A percentile compares a stretch with the other conserved stretches of the same genome.
phyloP scores from a whole-genome alignment of 2,329 filamentous ascomycete genomes.

The Hypoxylon sp. region DNA sequence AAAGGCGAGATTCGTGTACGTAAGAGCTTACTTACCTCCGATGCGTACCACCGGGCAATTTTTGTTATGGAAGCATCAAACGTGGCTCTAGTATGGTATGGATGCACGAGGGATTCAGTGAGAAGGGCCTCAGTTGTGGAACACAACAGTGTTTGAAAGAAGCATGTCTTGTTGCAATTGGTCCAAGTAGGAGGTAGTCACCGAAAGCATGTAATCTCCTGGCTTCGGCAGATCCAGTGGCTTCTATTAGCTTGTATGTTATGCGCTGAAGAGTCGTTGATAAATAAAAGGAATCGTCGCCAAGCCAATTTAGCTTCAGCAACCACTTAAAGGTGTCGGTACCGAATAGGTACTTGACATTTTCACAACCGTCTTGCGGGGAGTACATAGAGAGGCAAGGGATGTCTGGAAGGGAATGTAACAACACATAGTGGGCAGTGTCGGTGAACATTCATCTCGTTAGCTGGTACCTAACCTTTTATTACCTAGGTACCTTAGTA shows the following conservation, averaged over 20 bases:
- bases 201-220: constrained; percentile 18
- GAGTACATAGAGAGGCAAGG: constrained; percentile 13
- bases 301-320: background rate
- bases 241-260: background rate
- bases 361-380: background rate
- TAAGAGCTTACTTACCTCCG: background rate
- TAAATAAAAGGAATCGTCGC: constrained; percentile 6
- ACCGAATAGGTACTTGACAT: background rate
- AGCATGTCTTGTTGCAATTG: constrained; percentile 19
- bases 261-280: constrained; percentile 13
- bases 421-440: constrained; percentile 8
- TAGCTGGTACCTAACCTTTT: background rate
- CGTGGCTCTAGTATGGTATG: background rate
- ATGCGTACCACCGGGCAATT: background rate
- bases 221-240: constrained; percentile 6
- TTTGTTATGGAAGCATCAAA: background rate
- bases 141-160: constrained; percentile 7
- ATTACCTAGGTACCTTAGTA: no score
- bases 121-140: background rate
- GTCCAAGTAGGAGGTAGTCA: background rate
- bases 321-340: background rate
- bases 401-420: background rate
- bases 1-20: background rate
- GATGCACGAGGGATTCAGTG: background rate
- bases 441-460: constrained; percentile 8